A percentile compares a stretch with the other conserved stretches of the same genome.
Evolutionary conservation across 768 basidiomycete species (phyloP).

Genomic region (Calocybe gangraenosa): DNA sequence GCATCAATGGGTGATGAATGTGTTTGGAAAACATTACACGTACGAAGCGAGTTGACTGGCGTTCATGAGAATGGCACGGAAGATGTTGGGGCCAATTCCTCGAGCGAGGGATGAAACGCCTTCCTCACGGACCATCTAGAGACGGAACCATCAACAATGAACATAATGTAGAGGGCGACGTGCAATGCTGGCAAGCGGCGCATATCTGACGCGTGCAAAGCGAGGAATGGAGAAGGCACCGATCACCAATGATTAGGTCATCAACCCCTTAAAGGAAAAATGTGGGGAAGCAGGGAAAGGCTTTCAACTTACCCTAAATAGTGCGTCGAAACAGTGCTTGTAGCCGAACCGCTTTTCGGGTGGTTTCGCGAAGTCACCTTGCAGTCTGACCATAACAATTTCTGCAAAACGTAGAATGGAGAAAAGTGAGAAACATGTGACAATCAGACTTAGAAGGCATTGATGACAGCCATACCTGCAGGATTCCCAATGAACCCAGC

Average conservation of each 20-base stretch:
- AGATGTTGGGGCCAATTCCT: constrained; percentile 81
- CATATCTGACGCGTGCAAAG: constrained; percentile 9
- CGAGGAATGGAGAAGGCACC: constrained; percentile 17
- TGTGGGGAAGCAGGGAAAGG: constrained; percentile 3
- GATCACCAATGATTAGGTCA: constrained; percentile 12
- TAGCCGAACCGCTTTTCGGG: constrained; percentile 88
- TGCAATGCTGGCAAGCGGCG: too few species aligned
- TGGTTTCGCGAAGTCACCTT: constrained; percentile 87
- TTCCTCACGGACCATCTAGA: constrained; percentile 84
- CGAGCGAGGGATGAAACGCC: constrained; percentile 70
- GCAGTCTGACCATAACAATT: constrained; percentile 84
- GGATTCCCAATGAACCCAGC: constrained; percentile 90
- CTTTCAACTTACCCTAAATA: constrained; percentile 67
- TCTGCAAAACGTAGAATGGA: constrained; percentile 41
- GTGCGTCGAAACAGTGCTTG: constrained; percentile 84
- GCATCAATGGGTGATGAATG: not conserved
- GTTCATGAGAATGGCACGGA: constrained; percentile 87
- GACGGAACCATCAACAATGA: not conserved
- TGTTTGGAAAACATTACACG: constrained; percentile 23
- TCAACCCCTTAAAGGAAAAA: constrained; percentile 8
- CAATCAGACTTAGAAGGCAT: not conserved
- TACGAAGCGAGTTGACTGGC: constrained; percentile 89
- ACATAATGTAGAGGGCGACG: too few species aligned
- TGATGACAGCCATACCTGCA: constrained; percentile 44
- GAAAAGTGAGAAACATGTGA: not conserved